Base-by-base conservation (phyloP, 768 basidiomycete species). In the Phlebiopsis flavidoalba region DNA sequence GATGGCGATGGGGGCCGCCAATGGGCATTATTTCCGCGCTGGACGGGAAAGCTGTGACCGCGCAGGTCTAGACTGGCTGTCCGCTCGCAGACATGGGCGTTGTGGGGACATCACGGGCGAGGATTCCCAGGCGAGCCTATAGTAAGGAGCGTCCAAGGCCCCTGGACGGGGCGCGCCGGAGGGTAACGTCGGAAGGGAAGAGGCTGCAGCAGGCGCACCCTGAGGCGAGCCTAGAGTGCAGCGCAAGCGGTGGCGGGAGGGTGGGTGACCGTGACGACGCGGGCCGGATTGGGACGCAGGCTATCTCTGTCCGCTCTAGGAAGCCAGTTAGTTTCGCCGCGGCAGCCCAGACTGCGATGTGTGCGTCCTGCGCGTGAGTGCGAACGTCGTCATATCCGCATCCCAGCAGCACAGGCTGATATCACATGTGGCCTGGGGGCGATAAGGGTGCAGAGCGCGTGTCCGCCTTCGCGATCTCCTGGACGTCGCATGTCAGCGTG, bases 61-160 rank as follows among this genome's bases (percentile, higher is more conserved):
- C 26, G 26, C 26, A 24, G 54, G 54, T 24, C 54, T 53, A 33
- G 26, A 31, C 26, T 31, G 26, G 26, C 26, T 31, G 26, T 31
- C 26, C 26, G 26, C 26, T 31, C 26, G 26, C 26, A 31, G 26
- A 31, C 19, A 55, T 36, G 33, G 37, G 14, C 21, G 19, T 21
- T 1, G 36, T 19, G 14, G 40, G 12, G 15, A 8, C 54, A 55
- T 55, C 54, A 57, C 17, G 24, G 17, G 59, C 45, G 26, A 31
- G 26, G 26, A 46, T 60, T 60, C 59, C 53, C 59, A 53, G 24
- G 45, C 56, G 56, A 26, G 47, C 17, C 56, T 57, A 57, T 55
- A 55, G 37, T 55, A 24, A n/a, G 54, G 54, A 24, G 22, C 54
- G 54, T 19, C 14, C n/a, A 55, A 55, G n/a, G 37, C 54, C 37